phyloP scores from a whole-genome alignment of 441 rosid species.

The Erodium moschatum region DNA sequence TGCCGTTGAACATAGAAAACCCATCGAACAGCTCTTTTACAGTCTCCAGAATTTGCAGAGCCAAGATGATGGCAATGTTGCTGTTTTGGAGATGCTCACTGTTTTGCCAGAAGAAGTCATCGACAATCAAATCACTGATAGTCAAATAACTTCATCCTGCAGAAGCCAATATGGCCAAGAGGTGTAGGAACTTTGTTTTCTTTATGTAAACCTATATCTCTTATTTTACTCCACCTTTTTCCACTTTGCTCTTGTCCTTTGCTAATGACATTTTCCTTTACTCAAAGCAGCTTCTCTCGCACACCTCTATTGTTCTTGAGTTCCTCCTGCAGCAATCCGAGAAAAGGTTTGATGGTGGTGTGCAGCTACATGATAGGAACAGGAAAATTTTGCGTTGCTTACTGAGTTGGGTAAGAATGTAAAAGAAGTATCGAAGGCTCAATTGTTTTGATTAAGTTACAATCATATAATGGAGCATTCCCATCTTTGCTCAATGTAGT shows the following conservation, averaged over 20 bases:
- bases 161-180: slow-evolving; percentile 66
- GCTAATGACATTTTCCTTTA: slow-evolving; percentile 9
- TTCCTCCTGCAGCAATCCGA: slow-evolving; percentile 83
- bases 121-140: slow-evolving; percentile 53
- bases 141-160: slow-evolving; percentile 39
- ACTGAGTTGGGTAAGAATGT: slow-evolving; percentile 81
- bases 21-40: slow-evolving; percentile 75
- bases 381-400: slow-evolving; percentile 85
- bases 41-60: slow-evolving; percentile 71
- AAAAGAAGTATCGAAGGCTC: slow-evolving; percentile 12
- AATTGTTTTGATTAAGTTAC: neutral
- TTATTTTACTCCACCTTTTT: neutral
- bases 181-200: slow-evolving; percentile 38
- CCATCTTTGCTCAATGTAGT: slow-evolving; percentile 4
- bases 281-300: slow-evolving; percentile 61
- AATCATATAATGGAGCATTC: neutral
- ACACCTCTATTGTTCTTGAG: slow-evolving; percentile 73
- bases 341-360: slow-evolving; percentile 38
- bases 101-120: slow-evolving; percentile 88
- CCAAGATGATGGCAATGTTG: slow-evolving; percentile 72
- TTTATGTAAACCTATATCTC: neutral
- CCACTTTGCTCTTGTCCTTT: slow-evolving; percentile 6
- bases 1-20: slow-evolving; percentile 64
- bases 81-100: slow-evolving; percentile 87
- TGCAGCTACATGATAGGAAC: slow-evolving; percentile 52